A percentile compares a stretch with the other conserved stretches of the same genome.
These are phyloP conservation scores for Clonostachys chloroleuca DNA, from an alignment of 2,329 filamentous ascomycete species.

Conservation along the genomic window DNA sequence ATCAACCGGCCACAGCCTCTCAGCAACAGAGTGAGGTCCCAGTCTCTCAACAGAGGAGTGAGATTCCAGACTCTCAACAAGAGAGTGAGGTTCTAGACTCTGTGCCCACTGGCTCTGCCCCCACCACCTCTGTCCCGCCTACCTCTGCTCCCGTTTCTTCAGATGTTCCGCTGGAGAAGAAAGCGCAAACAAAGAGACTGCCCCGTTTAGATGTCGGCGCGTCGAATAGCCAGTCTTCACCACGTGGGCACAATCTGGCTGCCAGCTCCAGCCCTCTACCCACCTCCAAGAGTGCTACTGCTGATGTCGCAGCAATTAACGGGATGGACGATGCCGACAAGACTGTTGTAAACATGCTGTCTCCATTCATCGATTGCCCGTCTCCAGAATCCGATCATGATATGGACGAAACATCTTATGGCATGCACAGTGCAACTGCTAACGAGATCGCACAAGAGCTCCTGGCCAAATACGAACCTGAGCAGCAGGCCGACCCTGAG, in stretches of 20 bases:
- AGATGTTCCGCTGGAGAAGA: neutral
- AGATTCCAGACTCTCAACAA: too few relatives aligned
- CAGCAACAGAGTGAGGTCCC: too few relatives aligned
- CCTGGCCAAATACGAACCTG: constrained; percentile 1
- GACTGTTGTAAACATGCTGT: constrained; percentile 41
- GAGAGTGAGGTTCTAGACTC: too few relatives aligned
- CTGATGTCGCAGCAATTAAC: constrained; percentile 7
- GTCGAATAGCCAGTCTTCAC: too few relatives aligned
- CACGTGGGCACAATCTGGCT: too few relatives aligned
- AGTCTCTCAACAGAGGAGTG: too few relatives aligned
- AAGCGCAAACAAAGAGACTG: constrained; percentile 2
- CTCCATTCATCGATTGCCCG: constrained; percentile 41
- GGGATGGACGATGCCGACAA: constrained; percentile 22
- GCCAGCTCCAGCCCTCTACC: too few relatives aligned
- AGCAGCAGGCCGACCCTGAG: neutral
- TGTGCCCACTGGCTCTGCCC: too few relatives aligned
- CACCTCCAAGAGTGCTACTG: constrained; percentile 6
- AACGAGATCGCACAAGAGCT: constrained; percentile 29
- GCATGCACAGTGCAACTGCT: constrained; percentile 47
- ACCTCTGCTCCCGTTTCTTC: neutral
- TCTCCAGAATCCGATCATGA: constrained; percentile 30
- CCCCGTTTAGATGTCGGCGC: too few relatives aligned
- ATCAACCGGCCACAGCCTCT: constrained; percentile 3
- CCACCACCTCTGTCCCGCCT: neutral
- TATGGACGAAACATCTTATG: constrained; percentile 42